Conservation (phyloP, 2,329 filamentous ascomycete species). For the Ceratocystis cacaofunesta region DNA sequence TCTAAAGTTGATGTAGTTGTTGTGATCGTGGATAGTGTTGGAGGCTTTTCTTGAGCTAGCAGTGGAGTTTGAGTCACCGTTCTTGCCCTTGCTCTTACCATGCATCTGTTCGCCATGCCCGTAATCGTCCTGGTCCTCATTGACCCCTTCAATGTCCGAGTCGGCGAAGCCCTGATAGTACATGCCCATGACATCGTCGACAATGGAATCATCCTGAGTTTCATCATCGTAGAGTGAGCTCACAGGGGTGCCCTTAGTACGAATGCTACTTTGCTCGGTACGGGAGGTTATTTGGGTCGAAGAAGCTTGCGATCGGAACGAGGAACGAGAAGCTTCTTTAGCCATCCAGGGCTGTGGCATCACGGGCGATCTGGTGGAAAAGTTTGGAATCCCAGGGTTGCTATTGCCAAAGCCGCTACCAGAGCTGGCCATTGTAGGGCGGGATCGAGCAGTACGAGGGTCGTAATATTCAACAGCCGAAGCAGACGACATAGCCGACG, state of each 20-base stretch:
- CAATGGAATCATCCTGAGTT: conserved; percentile 41
- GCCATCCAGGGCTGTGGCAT: conserved; percentile 31
- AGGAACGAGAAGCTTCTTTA: conserved; percentile 39
- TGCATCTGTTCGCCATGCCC: neutral
- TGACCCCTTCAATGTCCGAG: conserved; percentile 23
- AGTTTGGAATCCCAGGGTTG: conserved; percentile 2
- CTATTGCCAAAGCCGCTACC: neutral
- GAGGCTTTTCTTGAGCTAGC: neutral
- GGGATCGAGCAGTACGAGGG: conserved; percentile 21
- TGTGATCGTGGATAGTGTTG: conserved; percentile 3
- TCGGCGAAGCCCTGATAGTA: conserved; percentile 48
- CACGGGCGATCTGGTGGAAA: neutral
- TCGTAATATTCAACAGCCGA: conserved; percentile 30
- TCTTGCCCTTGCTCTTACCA: neutral
- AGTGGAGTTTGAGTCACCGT: neutral
- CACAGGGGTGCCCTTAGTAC: conserved; percentile 64
- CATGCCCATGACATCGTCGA: conserved; percentile 57
- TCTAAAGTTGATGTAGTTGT: neutral
- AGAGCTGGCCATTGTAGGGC: neutral
- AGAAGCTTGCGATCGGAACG: conserved; percentile 41
- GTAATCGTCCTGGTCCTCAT: conserved; percentile 21
- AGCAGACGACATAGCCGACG: conserved; percentile 29
- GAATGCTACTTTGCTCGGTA: conserved; percentile 72
- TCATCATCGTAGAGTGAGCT: conserved; percentile 40
- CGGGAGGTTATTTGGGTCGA: conserved; percentile 44